Base-by-base conservation (phyloP, 192 early-diverging fungal species). In the Backusella tarrabulga region DNA sequence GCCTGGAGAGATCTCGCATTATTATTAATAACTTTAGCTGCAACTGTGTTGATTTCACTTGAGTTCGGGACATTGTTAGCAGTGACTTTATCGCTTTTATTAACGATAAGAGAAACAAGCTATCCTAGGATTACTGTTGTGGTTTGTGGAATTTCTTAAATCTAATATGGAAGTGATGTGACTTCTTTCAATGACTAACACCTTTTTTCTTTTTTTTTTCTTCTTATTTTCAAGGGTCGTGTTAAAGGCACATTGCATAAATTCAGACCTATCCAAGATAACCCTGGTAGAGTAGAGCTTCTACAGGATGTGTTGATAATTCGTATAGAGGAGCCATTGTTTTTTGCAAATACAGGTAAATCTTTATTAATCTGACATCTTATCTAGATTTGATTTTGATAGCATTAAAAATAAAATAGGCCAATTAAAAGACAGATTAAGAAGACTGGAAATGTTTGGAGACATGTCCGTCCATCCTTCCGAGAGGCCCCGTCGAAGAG, bases 391-490 rank as follows among this genome's bases (percentile, higher is more conserved):
- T 63, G 26, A 63, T 63, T 63, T 63, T 29, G 26, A 63, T 29
- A 29, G 14, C 9, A 29, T 63, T 26, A 63, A 23, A 21, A 12
- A 14, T 29, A 63, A 29, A 23, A 50, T 44, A 81, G 97, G 96
- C 4, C 96, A 98, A 83, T 86, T 99, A 42, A 95, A 96, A 82
- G 98, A 98, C 69, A 86, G 97, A 40, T 84, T 99, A 34, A 92
- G 95, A 68, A 93, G 98, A 23, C 85, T 98, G 32, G 98, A 99
- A 82, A 86, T 94, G 79, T 95, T 95, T 85, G 97, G 98, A 35
- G 95, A 96, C 79, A 91, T 98, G 87, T 88, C 90, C 19, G 93
- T 95, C 21, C 98, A 99, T 83, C 98, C 98, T 8, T 95, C 95
- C 0, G 96, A 98, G 78, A 90, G 90, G 11, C 94, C 97, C 11